These are phyloP conservation scores for Phaeotremella fagi DNA, from an alignment of 768 basidiomycete species.

Conservation along the genomic window DNA sequence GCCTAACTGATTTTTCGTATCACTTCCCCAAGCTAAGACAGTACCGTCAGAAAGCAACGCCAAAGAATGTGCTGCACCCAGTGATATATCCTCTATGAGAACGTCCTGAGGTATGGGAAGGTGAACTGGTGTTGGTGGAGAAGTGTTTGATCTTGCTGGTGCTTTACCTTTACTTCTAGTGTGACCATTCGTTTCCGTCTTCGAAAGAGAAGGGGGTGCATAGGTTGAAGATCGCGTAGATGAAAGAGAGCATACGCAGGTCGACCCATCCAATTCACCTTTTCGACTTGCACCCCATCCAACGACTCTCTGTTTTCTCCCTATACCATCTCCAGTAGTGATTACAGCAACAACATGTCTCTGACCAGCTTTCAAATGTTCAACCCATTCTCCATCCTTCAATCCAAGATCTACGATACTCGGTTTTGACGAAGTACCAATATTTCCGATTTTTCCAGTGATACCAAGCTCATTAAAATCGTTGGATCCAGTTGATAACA, in stretches of 20 bases:
- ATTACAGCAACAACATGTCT: conserved; percentile 62
- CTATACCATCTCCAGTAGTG: conserved; percentile 18
- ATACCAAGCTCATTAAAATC: conserved; percentile 76
- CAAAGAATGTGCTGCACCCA: conserved; percentile 59
- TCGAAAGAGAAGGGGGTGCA: background rate
- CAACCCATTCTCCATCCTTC: conserved; percentile 43
- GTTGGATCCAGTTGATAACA: conserved; percentile 77
- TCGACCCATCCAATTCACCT: conserved; percentile 65
- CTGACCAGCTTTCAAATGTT: conserved; percentile 61
- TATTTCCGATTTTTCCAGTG: conserved; percentile 3
- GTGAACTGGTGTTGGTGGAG: conserved; percentile 50
- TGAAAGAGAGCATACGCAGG: too few species aligned
- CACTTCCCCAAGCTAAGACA: conserved; percentile 61
- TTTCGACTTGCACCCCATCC: conserved; percentile 86
- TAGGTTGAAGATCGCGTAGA: background rate
- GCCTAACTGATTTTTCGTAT: conserved; percentile 63
- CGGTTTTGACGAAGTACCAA: conserved; percentile 8
- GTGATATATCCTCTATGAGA: conserved; percentile 43
- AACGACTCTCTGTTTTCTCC: conserved; percentile 45
- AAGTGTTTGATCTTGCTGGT: conserved; percentile 4
- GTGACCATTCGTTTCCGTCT: conserved; percentile 3
- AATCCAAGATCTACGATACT: conserved; percentile 30
- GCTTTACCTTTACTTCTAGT: conserved; percentile 23
- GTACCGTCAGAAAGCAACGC: conserved; percentile 53
- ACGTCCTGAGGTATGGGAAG: conserved; percentile 52